Evolutionary conservation across 116 monocot species (phyloP).

Genomic region (Iris pallida): DNA sequence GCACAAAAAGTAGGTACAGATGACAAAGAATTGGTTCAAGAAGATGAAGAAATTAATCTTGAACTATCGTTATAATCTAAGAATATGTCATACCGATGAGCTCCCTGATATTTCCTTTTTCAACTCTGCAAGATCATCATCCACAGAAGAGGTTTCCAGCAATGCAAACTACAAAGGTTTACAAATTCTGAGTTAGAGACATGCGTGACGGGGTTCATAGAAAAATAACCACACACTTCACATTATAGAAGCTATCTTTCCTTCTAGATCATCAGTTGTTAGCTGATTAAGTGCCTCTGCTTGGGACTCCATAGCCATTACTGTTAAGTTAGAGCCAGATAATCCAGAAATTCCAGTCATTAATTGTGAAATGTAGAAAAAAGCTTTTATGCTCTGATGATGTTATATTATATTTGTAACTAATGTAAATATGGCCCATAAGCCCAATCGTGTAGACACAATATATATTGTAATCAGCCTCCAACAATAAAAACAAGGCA

Average conservation of each 20-base stretch:
- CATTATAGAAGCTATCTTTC: constrained; percentile 56
- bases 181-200: not conserved
- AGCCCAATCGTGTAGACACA: no score
- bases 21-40: no score
- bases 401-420: no score
- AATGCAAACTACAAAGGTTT: constrained; percentile 71
- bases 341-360: not conserved
- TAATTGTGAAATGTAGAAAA: no score
- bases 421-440: no score
- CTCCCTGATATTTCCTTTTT: constrained; percentile 69
- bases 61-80: not conserved
- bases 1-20: no score
- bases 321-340: constrained; percentile 28
- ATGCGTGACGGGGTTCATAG: not conserved
- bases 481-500: no score
- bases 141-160: constrained; percentile 87
- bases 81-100: constrained; percentile 51
- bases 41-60: no score
- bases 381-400: no score
- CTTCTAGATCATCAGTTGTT: constrained; percentile 91
- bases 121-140: constrained; percentile 87
- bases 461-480: no score
- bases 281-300: constrained; percentile 92
- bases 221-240: constrained; percentile 7
- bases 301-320: constrained; percentile 97